Evolutionary conservation across 331 rosid species (phyloP), one percentile per base, ranked within the genome.

Genomic region (Rosa hybrid): DNA sequence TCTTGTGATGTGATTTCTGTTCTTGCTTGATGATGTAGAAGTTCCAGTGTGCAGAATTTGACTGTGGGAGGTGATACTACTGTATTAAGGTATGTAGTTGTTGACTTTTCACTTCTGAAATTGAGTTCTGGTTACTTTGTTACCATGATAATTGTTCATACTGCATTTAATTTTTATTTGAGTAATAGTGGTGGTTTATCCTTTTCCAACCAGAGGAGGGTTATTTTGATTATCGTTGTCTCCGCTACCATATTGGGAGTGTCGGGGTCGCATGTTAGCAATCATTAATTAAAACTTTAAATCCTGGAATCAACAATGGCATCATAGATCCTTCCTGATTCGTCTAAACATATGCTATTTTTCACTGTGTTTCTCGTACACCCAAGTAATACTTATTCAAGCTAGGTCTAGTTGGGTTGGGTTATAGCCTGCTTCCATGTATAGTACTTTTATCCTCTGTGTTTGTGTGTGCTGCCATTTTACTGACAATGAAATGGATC

Each of bases 71-170:
- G 81, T 77, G 83, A 81, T 90, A 78, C 74, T 13, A 54, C 51
- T 77, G 81, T 71, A 1, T 76, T 44, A 76, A 90, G 99, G 99
- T 95, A 77, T 82, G 94, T 74, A 67, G 81, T 83, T 63, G 21
- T 69, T 78, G 18, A 23, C 69, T 70, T 38, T 46, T 74, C 34
- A 23, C n/a, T 71, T 71, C 54, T 51, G 41, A 38, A 80, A 70
- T 54, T 72, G 64, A 44, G 68, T 38, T 76, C 25, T 30, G 9
- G 62, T 65, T 72, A 6, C 30, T 68, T 74, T 49, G 44, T 75
- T 78, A 57, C 30, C 34, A 45, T 27, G 75, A 53, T 30, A 5
- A 12, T 27, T 44, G 38, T 48, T 76, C 11, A 30, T 62, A 5
- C 60, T 76, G 72, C 71, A 46, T 76, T 18, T 42, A 42, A 46